These are phyloP conservation scores for Saccharum hybrid DNA, from an alignment of 202 grass and related monocot genomes.

Conservation along the genomic window DNA sequence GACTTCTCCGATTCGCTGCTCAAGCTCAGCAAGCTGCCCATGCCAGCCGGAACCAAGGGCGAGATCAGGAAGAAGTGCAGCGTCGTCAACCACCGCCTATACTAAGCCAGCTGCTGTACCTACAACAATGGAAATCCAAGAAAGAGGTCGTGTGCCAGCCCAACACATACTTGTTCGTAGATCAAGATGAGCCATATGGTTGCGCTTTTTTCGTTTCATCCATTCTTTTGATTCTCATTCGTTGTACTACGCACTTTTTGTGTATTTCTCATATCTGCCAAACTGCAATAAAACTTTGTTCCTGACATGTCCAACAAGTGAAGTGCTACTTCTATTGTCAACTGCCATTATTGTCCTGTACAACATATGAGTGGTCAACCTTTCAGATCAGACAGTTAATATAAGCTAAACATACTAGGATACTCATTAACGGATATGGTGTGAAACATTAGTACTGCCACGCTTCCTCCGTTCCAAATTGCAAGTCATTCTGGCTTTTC, in stretches of 20 bases:
- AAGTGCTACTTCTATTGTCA: background rate
- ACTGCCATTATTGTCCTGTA: background rate
- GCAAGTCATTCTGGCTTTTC: no score
- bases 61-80: conserved; percentile 68
- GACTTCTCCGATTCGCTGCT: conserved; percentile 62
- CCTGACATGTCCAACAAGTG: background rate
- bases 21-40: conserved; percentile 62
- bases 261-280: background rate
- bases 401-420: no score
- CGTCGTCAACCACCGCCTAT: conserved; percentile 37
- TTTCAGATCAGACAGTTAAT: no score
- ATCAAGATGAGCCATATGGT: background rate
- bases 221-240: background rate
- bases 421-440: no score
- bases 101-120: conserved; percentile 1
- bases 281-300: background rate
- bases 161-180: background rate
- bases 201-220: background rate
- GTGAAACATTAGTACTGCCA: no score
- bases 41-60: conserved; percentile 54
- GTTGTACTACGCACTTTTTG: background rate
- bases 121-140: no score
- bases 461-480: no score
- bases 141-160: background rate
- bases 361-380: no score